These are phyloP conservation scores for Primulina eburnea DNA, from an alignment of 257 asterid genomes.

Conservation along the genomic window DNA sequence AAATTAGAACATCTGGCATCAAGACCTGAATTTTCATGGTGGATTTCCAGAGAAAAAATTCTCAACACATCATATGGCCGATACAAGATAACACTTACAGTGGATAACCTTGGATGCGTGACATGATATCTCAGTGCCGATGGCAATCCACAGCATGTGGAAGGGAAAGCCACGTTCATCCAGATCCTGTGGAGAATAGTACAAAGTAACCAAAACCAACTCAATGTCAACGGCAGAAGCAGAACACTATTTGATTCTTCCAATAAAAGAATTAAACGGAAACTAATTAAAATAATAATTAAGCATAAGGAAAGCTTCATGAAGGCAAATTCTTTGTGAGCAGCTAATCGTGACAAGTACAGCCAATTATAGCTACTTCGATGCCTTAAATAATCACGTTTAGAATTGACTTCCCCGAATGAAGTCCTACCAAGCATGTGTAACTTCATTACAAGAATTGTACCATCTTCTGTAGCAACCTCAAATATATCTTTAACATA, in stretches of 20 bases:
- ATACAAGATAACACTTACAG: slow-evolving; percentile 57
- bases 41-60: slow-evolving; percentile 10
- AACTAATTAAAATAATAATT: neutral
- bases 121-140: slow-evolving; percentile 93
- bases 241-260: slow-evolving; percentile 30
- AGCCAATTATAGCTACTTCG: slow-evolving; percentile 93
- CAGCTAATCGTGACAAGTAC: slow-evolving; percentile 95
- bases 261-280: neutral
- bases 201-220: slow-evolving; percentile 6
- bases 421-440: slow-evolving; percentile 96
- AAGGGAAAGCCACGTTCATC: slow-evolving; percentile 85
- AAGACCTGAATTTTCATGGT: slow-evolving; percentile 7
- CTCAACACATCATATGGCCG: neutral
- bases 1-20: neutral
- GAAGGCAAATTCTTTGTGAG: slow-evolving; percentile 93
- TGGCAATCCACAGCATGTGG: slow-evolving; percentile 96
- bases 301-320: slow-evolving; percentile 64
- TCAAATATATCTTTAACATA: slow-evolving; percentile 74
- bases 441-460: slow-evolving; percentile 88
- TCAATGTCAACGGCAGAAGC: slow-evolving; percentile 36
- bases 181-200: slow-evolving; percentile 60
- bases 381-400: slow-evolving; percentile 97
- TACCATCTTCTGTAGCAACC: slow-evolving; percentile 95
- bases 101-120: slow-evolving; percentile 87
- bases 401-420: slow-evolving; percentile 92